These are phyloP conservation scores for Cutaneotrichosporon curvatum DNA, from an alignment of 1,284 basidiomycete genomes.

Conservation along the genomic window DNA sequence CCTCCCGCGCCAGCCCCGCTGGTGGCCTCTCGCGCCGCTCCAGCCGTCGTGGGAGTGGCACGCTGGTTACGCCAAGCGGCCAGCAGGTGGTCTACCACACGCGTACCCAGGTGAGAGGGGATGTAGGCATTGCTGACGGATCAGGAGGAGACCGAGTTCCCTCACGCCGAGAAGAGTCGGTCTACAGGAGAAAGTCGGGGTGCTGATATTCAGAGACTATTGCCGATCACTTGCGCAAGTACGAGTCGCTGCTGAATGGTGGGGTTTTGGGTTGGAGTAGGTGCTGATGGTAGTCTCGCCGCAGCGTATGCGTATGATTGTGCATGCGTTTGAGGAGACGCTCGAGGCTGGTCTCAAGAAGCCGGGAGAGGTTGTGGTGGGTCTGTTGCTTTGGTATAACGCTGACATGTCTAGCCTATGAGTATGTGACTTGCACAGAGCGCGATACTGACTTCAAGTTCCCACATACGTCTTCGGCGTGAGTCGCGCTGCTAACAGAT, in stretches of 20 bases:
- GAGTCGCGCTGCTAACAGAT: no score
- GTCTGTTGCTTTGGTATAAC: constrained; percentile 43
- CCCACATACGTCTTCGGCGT: constrained; percentile 90
- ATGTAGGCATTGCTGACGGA: constrained; percentile 3
- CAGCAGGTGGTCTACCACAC: constrained; percentile 66
- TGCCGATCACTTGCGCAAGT: constrained; percentile 81
- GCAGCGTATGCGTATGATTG: constrained; percentile 94
- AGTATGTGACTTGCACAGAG: constrained; percentile 1
- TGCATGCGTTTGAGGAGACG: constrained; percentile 87
- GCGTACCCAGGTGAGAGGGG: constrained; percentile 35
- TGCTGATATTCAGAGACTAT: constrained; percentile 52
- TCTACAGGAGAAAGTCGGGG: not conserved
- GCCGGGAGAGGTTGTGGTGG: constrained; percentile 76
- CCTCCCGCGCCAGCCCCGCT: not conserved
- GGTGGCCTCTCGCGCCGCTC: constrained; percentile 4
- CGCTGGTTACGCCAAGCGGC: constrained; percentile 61
- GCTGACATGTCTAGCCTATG: constrained; percentile 18
- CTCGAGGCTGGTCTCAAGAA: constrained; percentile 81
- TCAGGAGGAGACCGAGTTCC: constrained; percentile 43
- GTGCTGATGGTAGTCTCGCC: constrained; percentile 58
- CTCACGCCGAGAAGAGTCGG: constrained; percentile 46
- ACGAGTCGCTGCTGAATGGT: constrained; percentile 65
- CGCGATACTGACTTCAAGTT: constrained; percentile 53
- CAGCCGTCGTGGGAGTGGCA: constrained; percentile 50
- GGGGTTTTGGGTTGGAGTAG: not conserved